Conservation (phyloP, 805 yeast species). For the Candida pseudoglaebosa region DNA sequence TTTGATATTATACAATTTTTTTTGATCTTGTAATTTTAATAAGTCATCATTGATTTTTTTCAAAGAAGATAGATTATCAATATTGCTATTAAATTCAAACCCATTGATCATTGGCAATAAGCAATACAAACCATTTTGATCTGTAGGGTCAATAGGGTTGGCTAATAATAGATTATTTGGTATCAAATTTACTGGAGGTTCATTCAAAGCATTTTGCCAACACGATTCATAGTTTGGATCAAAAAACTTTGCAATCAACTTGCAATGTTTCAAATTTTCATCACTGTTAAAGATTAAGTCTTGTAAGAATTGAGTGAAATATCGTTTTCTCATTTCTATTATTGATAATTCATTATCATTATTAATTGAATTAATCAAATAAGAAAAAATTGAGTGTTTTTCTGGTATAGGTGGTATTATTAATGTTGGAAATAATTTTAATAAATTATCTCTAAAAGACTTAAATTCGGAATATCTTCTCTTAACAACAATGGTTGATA, state of each 20-base stretch:
- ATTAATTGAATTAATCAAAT: constrained; percentile 37
- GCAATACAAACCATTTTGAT: constrained; percentile 50
- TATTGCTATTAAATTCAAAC: constrained; percentile 27
- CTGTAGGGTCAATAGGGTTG: constrained; percentile 48
- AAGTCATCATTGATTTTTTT: constrained; percentile 34
- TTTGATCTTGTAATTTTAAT: constrained; percentile 29
- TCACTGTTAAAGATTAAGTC: constrained; percentile 32
- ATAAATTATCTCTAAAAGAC: constrained; percentile 35
- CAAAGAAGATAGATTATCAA: constrained; percentile 29
- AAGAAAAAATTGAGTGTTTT: constrained; percentile 44
- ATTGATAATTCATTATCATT: constrained; percentile 31
- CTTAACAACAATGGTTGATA: constrained; percentile 29
- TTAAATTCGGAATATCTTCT: constrained; percentile 43
- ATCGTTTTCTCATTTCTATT: constrained; percentile 47
- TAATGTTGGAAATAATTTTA: constrained; percentile 36
- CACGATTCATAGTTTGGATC: constrained; percentile 48
- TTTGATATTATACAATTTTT: constrained; percentile 24
- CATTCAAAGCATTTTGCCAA: constrained; percentile 50
- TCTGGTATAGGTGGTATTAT: constrained; percentile 44
- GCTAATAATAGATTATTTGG: constrained; percentile 48
- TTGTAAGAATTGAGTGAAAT: constrained; percentile 41
- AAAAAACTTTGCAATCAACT: constrained; percentile 42
- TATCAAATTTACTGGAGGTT: constrained; percentile 41
- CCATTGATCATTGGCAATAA: constrained; percentile 44
- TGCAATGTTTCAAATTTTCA: constrained; percentile 30